A percentile compares a stretch with the other conserved stretches of the same genome.
These are phyloP conservation scores for Sporothrix inflata DNA, from an alignment of 2,329 filamentous ascomycete species.

Conservation along the genomic window DNA sequence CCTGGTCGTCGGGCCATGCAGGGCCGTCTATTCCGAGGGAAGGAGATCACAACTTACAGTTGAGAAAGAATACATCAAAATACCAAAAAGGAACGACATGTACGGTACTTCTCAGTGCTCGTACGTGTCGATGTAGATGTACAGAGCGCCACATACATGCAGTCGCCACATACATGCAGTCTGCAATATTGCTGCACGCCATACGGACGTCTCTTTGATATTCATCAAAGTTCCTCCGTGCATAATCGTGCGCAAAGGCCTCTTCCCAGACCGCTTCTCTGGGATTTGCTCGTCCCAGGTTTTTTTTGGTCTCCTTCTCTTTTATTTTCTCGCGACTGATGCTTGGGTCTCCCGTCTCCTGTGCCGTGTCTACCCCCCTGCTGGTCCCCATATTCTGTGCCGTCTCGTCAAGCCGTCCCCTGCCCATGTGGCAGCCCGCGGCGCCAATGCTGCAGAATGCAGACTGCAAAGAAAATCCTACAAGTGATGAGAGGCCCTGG, in stretches of 20 bases:
- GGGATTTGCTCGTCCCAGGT: neutral
- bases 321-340: neutral
- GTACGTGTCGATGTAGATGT: neutral
- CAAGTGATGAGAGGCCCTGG: neutral
- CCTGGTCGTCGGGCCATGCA: constrained; percentile 3
- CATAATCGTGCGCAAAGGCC: neutral
- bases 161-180: neutral
- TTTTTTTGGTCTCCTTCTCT: neutral
- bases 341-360: neutral
- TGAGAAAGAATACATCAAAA: neutral
- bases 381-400: neutral
- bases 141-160: neutral
- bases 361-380: constrained; percentile 2
- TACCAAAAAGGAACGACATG: neutral
- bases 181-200: neutral
- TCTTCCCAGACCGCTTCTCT: constrained; percentile 3
- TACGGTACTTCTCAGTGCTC: neutral
- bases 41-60: neutral
- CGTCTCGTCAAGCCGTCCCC: neutral
- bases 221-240: neutral
- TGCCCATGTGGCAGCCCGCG: constrained; percentile 18
- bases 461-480: neutral
- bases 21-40: neutral
- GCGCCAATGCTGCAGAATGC: constrained; percentile 7
- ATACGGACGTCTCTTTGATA: neutral